phyloP scores from a whole-genome alignment of 176 grass and related monocot genomes.

The Secale cereale region DNA sequence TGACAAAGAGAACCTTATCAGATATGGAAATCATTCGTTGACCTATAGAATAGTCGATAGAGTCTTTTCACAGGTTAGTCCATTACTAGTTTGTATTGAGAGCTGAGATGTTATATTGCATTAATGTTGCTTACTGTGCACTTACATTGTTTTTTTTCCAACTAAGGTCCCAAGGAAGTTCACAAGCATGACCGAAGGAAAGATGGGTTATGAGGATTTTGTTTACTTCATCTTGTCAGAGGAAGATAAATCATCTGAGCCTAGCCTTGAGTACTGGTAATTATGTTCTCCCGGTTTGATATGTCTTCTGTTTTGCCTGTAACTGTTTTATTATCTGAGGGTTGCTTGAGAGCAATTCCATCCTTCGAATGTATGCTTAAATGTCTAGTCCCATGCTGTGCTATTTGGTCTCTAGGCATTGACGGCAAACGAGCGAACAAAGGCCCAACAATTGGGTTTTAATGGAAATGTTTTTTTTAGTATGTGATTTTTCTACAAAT shows the following conservation, averaged over 20 bases:
- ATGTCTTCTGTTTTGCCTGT: constrained; percentile 17
- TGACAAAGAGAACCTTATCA: constrained; percentile 98
- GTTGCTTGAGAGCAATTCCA: constrained; percentile 6
- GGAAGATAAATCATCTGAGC: constrained; percentile 97
- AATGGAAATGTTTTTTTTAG: neutral
- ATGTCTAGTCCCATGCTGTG: neutral
- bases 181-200: constrained; percentile 84
- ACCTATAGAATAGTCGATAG: constrained; percentile 99
- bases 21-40: constrained; percentile 97
- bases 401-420: neutral
- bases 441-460: neutral
- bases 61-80: constrained; percentile 90
- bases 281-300: constrained; percentile 3
- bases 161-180: constrained; percentile 87
- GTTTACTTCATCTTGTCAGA: constrained; percentile 99
- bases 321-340: neutral
- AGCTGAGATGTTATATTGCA: neutral
- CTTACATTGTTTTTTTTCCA: constrained; percentile 7
- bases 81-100: constrained; percentile 1
- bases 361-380: neutral
- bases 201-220: constrained; percentile 99
- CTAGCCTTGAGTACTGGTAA: constrained; percentile 99
- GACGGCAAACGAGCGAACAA: neutral
- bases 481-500: neutral
- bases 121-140: constrained; percentile 25